phyloP scores from a whole-genome alignment of 768 basidiomycete genomes.

The Psilocybe sp. region DNA sequence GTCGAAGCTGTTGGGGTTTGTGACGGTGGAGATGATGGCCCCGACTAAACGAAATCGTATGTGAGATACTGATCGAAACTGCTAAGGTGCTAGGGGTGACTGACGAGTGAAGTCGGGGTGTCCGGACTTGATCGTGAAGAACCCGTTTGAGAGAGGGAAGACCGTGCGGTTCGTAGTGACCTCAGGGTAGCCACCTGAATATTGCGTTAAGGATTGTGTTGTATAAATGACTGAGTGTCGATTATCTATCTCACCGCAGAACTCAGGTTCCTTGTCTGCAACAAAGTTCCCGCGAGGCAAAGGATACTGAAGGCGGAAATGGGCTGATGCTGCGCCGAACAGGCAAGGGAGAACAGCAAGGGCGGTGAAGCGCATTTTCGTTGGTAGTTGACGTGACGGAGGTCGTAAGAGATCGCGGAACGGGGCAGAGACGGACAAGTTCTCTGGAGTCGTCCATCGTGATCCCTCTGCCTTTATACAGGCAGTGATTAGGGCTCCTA shows the following conservation, averaged over 20 bases:
- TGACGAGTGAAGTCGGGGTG: conserved; percentile 55
- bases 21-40: conserved; percentile 51
- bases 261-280: conserved; percentile 48
- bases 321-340: conserved; percentile 52
- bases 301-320: conserved; percentile 76
- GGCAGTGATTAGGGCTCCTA: too few relatives aligned
- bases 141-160: conserved; percentile 64
- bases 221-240: neutral
- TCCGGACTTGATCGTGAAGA: conserved; percentile 57
- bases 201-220: neutral
- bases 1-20: conserved; percentile 59
- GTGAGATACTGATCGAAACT: neutral
- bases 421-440: conserved; percentile 1
- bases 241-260: conserved; percentile 53
- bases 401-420: neutral
- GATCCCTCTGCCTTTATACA: neutral
- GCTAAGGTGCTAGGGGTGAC: conserved; percentile 8
- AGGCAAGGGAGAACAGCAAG: conserved; percentile 22
- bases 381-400: neutral
- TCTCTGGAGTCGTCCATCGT: conserved; percentile 4
- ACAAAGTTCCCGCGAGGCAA: conserved; percentile 66
- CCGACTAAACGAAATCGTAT: conserved; percentile 36
- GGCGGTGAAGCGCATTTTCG: conserved; percentile 30
- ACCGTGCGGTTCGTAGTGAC: conserved; percentile 53
- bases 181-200: conserved; percentile 56